Evolutionary conservation across 1,139 yeast species (phyloP), one percentile per base, ranked within the genome.

Genomic region (Debaryomyces robertsiae): DNA sequence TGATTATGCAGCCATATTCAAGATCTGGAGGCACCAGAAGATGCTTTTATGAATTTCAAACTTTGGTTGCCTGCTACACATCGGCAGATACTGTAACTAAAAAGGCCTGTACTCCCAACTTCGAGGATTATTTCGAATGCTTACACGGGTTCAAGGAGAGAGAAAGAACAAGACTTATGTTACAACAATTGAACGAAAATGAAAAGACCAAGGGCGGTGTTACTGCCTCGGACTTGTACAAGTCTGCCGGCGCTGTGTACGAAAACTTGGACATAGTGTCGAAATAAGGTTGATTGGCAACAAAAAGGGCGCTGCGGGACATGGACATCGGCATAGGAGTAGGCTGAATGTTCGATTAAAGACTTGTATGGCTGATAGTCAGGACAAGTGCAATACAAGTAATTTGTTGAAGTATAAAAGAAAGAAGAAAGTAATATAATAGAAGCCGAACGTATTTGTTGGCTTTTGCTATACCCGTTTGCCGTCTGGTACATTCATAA

Each of bases 11-110:
- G 53, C 77, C 78, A 52, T 69, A 71, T 52, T 70, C 77, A 37
- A 70, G 77, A 66, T 58, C 67, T 27, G 77, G 77, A 29, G 78
- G 77, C 43, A 73, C 78, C 47, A 70, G 77, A 61, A 71, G 62
- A 61, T 73, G 78, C 53, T 73, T 71, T 55, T 73, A 72, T 56
- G 78, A 73, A 50, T 73, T 71, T 60, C 78, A 73, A 57, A 61
- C 73, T 14, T 63, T 71, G 46, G 66, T 65, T 42, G 73, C 73
- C 16, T 73, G 78, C 53, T 68, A 64, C 61, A 72, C 77, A 2
- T 67, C 76, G 11, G 77, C 75, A 11, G 77, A 72, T 40, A 73
- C 77, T 34, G 55, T 60, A 30, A 43, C 67, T 44, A 68, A 65
- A 47, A 71, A 69, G 55, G 70, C 64, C 52, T 73, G 78, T 53